Base-by-base conservation (phyloP, 331 rosid genomes). In the Malus hybrid region DNA sequence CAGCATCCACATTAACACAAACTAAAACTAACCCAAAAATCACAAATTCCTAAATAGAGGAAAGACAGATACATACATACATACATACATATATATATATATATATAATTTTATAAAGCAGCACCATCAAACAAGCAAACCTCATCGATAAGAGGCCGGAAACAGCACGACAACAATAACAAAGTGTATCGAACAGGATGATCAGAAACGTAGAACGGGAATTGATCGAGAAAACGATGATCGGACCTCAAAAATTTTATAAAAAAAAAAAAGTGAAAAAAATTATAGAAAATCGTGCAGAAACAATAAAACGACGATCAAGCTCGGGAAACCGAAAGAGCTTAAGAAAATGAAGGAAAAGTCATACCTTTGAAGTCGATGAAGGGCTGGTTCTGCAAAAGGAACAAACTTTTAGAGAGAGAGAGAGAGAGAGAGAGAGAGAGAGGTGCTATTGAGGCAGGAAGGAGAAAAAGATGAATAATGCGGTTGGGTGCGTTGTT, bases 401-500 rank as follows among this genome's bases (percentile, higher is more conserved):
- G 73, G 77, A 81, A 77, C 67, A 81, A 80, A 39, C 55, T 62
- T n/a, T 27, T 57, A 67, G 67, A 69, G 67, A 69, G 56, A 20
- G 67, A 75, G 69, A 69, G 67, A 69, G 56, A 20, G 67, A 75
- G 69, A 71, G 2, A 22, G 22, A 69, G 67, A 69, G 56, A 20
- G 67, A 75, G 69, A 71, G 2, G 24, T 54, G 60, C 60, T 16
- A 7, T 18, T 18, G 8, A 59, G 61, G 39, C 3, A 10, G 48
- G 86, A 81, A 68, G 79, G 67, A 70, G 79, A 76, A 76, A 70
- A 71, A 20, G 84, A 55, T 10, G 36, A 29, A 79, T 83, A 83
- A 80, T 85, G 89, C 86, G 90, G 87, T 71, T 79, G 81, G 75
- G 82, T 73, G 67, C 70, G 75, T 73, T 63, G 73, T 36, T 76